Percentiles rank a stretch among this genome's conserved stretches.
phyloP scores from a whole-genome alignment of 768 basidiomycete species.

The Ramaria rubella region DNA sequence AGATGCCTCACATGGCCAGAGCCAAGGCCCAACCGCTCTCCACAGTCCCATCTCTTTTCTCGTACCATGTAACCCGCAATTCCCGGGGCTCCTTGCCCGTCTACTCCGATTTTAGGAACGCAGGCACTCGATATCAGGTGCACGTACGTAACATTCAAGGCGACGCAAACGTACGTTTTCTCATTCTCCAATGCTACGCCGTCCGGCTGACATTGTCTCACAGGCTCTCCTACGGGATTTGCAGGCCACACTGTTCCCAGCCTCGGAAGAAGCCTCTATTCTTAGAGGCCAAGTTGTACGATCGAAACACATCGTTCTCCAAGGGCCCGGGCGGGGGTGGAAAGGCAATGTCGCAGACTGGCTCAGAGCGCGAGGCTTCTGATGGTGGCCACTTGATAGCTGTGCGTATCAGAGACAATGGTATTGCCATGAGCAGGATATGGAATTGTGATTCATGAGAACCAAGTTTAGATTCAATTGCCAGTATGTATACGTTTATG shows the following conservation, averaged over 20 bases:
- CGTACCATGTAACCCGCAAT: conserved; percentile 64
- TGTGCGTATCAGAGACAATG: no score
- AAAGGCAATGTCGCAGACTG: conserved; percentile 3
- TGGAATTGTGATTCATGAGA: no score
- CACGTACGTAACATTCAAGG: conserved; percentile 68
- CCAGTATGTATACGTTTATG: no score
- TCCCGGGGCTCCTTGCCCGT: conserved; percentile 63
- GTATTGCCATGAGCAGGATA: no score
- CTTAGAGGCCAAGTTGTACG: conserved; percentile 5
- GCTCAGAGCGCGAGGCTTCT: conserved; percentile 8
- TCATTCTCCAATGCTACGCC: not conserved
- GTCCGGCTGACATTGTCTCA: not conserved
- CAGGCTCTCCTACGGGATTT: conserved; percentile 3
- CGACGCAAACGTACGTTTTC: conserved; percentile 41
- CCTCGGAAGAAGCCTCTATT: not conserved
- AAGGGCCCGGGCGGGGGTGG: conserved; percentile 6
- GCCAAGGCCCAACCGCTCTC: not conserved
- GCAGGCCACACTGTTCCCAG: conserved; percentile 5
- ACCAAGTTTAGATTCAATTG: no score
- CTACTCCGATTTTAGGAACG: conserved; percentile 68
- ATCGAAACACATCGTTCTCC: conserved; percentile 6
- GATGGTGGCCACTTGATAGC: not conserved
- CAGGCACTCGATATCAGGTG: conserved; percentile 49
- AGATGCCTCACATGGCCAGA: no score
- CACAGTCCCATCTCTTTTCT: not conserved